These are phyloP conservation scores for Ormosia semicastrata DNA, from an alignment of 306 rosid genomes.

Conservation along the genomic window DNA sequence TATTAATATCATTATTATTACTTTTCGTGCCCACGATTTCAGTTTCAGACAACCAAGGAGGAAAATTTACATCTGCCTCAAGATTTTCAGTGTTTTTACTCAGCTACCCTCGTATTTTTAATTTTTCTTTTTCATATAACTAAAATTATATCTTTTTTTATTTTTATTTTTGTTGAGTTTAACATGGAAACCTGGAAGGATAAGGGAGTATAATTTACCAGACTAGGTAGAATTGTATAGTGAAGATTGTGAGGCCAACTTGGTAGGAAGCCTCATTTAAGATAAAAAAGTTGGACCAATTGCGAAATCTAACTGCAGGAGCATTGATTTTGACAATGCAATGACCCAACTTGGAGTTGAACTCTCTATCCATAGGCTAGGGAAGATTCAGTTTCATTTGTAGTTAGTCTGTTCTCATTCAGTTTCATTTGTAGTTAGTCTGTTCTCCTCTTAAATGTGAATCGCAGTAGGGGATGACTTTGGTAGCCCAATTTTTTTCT, in stretches of 20 bases:
- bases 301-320: constrained; percentile 1
- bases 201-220: neutral
- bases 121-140: neutral
- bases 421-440: neutral
- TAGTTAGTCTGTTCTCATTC: neutral
- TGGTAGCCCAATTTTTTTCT: neutral
- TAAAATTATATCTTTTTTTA: no score
- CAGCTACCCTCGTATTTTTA: neutral
- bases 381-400: neutral
- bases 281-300: neutral
- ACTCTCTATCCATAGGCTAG: neutral
- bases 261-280: neutral
- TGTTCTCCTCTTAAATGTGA: neutral
- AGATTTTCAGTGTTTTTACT: constrained; percentile 9
- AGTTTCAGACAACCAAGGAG: constrained; percentile 33
- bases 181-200: neutral
- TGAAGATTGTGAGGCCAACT: neutral
- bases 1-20: neutral
- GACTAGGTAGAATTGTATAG: neutral
- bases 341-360: constrained; percentile 4
- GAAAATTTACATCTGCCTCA: neutral
- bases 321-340: constrained; percentile 33
- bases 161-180: no score
- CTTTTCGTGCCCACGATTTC: constrained; percentile 34
- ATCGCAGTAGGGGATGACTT: neutral